Base-by-base conservation (phyloP, 208 protist species). In the Trypanosoma brucei region DNA sequence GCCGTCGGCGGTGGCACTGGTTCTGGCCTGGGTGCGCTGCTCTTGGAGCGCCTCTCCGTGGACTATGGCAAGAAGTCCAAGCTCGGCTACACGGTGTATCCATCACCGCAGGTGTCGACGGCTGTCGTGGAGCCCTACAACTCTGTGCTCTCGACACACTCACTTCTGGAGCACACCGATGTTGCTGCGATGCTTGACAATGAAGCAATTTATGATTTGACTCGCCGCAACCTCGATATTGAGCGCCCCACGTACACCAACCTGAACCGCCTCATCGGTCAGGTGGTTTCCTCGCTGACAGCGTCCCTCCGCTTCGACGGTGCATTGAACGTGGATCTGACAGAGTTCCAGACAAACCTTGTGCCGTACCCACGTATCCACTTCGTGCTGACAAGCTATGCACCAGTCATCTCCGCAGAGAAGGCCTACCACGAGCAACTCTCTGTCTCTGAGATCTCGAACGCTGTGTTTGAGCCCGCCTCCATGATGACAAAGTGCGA, bases 31-130 rank as follows among this genome's bases (percentile, higher is more conserved):
- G 95, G 89, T 65, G 82, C 97, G 3, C 91, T 99, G 9, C 86
- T 99, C 6, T 79, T 99, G 39, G 95, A 99, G 83, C 84, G 94
- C 65, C 87, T 99, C 34, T 98, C 95, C 33, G 89, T 97, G 34
- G 97, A 99, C 61, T 99, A 99, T 76, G 93, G 95, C 77, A 98
- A 99, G 83, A 99, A 98, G 88, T 97, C 92, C 60, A 99, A 98
- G 84, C 76, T 98, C 33, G 86, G 93, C 62, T 97, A 98, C 81
- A 89, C 84, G 68, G 79, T 98, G 48, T 96, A 94, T 72, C 97
- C 97, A 57, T 95, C 94, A 33, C 97, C 97, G 50, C 88, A 98
- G 83, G 84, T 98, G 31, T 94, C 94, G 9, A 98, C 85, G 56
- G 81, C 95, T 52, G 95, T 98, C 36, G 96, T 98, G 37, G 97